Base-by-base conservation (phyloP, 177 flowering plant species). In the Vitis hybrid region DNA sequence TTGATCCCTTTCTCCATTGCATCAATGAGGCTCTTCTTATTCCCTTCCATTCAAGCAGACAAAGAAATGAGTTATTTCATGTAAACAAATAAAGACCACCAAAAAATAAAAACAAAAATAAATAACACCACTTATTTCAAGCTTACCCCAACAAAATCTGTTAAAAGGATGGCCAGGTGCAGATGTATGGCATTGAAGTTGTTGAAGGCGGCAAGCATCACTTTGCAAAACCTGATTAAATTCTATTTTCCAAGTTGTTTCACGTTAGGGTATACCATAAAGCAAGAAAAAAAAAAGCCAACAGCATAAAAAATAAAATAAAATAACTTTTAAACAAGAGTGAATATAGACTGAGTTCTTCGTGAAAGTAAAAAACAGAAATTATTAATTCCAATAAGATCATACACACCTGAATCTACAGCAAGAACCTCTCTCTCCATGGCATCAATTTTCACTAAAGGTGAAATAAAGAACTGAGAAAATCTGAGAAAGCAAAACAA, bases 141-240 rank as follows among this genome's bases (percentile, higher is more conserved):
- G 59, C 77, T 74, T 82, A 95, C 99, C 99, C 97, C 99, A 96
- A 77, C 76, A 86, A 79, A 96, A 93, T 73, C 85, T 84, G 73
- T 96, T 93, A 51, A 90, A 88, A 61, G 97, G 91, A 74, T 94
- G 97, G 46, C 82, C 87, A 35, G 82, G 73, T 61, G 76, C 65
- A 64, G 98, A 81, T 64, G 98, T 96, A 83, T 94, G 91, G 77
- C 98, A 96, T 70, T 92, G 97, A 54, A 93, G 88, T 70, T 96
- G 99, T 73, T 96, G 94, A 80, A 93, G 97, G n/a, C 98, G 99
- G 69, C 95, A 94, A 62, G 82, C 77, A 83, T 96, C 99, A 88
- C 58, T 93, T 82, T 96, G 98, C 81, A 92, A 74, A 70, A 76
- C 94, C 87, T 92, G 98, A 80, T 93, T 91, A 75, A 93, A 96